Evolutionary conservation across 306 rosid genomes (phyloP).

Genomic region (Quercus cerris): DNA sequence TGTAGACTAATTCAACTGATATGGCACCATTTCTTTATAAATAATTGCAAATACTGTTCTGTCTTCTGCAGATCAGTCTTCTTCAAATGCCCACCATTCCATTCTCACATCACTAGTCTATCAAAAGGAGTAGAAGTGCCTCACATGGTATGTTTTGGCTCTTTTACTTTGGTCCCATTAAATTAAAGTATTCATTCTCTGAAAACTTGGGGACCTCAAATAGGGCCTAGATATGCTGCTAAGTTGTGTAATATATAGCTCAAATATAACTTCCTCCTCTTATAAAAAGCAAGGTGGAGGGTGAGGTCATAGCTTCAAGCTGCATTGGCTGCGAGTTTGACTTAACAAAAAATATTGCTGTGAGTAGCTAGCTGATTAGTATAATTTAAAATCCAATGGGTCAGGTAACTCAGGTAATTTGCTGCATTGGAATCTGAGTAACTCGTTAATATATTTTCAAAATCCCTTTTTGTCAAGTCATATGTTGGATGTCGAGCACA

Average conservation of each 20-base stretch:
- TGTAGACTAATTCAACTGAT: not conserved
- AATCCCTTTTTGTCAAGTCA: no score
- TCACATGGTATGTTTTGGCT: constrained; percentile 4
- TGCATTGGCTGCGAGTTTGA: no score
- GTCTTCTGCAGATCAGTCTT: constrained; percentile 20
- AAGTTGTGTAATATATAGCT: not conserved
- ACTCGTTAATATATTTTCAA: no score
- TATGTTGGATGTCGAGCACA: no score
- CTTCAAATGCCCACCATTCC: constrained; percentile 16
- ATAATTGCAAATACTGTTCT: not conserved
- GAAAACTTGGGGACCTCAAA: not conserved
- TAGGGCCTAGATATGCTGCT: not conserved
- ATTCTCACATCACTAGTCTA: constrained; percentile 6
- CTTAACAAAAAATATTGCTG: not conserved
- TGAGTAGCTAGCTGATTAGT: not conserved
- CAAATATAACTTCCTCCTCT: no score
- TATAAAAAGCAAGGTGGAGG: no score
- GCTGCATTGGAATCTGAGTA: no score
- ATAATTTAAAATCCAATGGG: no score
- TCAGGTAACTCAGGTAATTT: no score
- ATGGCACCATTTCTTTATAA: not conserved
- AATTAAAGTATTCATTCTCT: not conserved
- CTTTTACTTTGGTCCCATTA: not conserved
- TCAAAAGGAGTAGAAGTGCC: constrained; percentile 4
- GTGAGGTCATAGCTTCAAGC: no score